Percentiles rank a stretch among this genome's conserved stretches.
Evolutionary conservation across 1,139 yeast species (phyloP).

Genomic region (Pichia kudriavzevii): DNA sequence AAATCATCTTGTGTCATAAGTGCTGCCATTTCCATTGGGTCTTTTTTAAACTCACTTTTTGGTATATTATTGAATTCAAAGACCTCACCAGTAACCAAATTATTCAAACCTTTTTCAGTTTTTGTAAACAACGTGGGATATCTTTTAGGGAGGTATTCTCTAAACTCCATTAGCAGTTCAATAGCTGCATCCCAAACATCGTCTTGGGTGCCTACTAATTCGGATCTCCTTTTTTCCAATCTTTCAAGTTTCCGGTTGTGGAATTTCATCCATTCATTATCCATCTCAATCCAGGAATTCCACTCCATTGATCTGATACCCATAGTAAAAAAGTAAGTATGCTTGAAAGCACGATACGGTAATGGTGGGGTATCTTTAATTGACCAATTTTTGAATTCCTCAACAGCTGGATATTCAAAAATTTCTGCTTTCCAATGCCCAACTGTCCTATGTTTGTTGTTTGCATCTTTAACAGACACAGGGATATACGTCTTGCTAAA

Average conservation of each 20-base stretch:
- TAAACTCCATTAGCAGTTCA: constrained; percentile 48
- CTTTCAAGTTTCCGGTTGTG: constrained; percentile 47
- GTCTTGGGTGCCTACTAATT: constrained; percentile 44
- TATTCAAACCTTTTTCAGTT: constrained; percentile 42
- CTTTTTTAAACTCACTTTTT: constrained; percentile 31
- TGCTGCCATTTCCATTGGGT: constrained; percentile 54
- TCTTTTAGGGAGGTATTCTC: constrained; percentile 45
- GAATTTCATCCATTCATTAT: constrained; percentile 52
- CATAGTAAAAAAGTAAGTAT: constrained; percentile 51
- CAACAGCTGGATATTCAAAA: constrained; percentile 44
- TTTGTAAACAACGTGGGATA: constrained; percentile 48
- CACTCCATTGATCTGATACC: constrained; percentile 57
- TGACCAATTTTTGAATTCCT: constrained; percentile 44
- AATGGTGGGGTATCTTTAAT: constrained; percentile 43
- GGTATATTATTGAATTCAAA: constrained; percentile 31
- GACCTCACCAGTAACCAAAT: constrained; percentile 46
- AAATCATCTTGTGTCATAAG: constrained; percentile 59
- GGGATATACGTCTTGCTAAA: constrained; percentile 22
- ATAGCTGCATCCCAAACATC: constrained; percentile 49
- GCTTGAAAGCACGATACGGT: constrained; percentile 58
- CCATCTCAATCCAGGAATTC: constrained; percentile 58
- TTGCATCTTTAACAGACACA: constrained; percentile 27
- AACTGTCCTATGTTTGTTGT: constrained; percentile 35
- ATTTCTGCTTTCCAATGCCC: constrained; percentile 48
- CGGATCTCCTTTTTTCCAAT: constrained; percentile 38